Percentiles rank a stretch among this genome's conserved stretches.
Conservation (phyloP, 1,284 basidiomycete species). For the Phellopilus nigrolimitatus region DNA sequence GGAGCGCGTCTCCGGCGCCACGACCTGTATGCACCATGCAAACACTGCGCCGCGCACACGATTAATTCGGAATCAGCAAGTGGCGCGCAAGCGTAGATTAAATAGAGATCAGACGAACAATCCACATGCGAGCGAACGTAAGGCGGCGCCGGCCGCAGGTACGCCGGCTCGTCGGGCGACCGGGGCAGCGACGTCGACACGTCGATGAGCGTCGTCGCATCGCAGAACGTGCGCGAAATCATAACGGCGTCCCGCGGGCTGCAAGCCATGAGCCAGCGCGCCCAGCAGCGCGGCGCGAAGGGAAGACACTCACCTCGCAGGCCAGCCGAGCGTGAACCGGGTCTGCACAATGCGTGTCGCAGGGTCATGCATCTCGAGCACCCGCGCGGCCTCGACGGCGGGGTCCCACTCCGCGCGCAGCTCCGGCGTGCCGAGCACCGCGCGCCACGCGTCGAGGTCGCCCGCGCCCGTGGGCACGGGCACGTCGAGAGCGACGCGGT, state of each 20-base stretch:
- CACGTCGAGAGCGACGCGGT: constrained; percentile 80
- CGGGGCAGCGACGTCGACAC: constrained; percentile 95
- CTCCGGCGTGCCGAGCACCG: constrained; percentile 81
- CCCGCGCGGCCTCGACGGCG: constrained; percentile 79
- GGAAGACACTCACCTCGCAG: constrained; percentile 71
- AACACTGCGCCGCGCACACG: constrained; percentile 69
- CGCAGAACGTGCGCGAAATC: constrained; percentile 81
- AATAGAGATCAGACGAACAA: constrained; percentile 40
- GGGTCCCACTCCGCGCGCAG: constrained; percentile 89
- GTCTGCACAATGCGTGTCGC: constrained; percentile 85
- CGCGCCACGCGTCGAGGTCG: constrained; percentile 77
- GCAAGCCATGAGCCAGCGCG: constrained; percentile 23
- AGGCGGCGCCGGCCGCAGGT: constrained; percentile 89
- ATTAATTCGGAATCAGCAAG: constrained; percentile 12
- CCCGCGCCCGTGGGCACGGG: constrained; percentile 56
- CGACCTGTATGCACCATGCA: constrained; percentile 87
- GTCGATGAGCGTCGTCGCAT: constrained; percentile 82
- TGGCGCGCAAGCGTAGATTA: background rate
- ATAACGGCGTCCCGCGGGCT: constrained; percentile 92
- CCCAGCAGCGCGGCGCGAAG: constrained; percentile 12
- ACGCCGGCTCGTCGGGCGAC: constrained; percentile 88
- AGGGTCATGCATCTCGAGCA: constrained; percentile 85
- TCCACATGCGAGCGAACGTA: constrained; percentile 90
- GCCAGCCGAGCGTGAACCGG: constrained; percentile 93
- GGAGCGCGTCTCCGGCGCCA: constrained; percentile 40